These are phyloP conservation scores for Xanthoconium purpureum DNA, from an alignment of 768 basidiomycete species.

Conservation along the genomic window DNA sequence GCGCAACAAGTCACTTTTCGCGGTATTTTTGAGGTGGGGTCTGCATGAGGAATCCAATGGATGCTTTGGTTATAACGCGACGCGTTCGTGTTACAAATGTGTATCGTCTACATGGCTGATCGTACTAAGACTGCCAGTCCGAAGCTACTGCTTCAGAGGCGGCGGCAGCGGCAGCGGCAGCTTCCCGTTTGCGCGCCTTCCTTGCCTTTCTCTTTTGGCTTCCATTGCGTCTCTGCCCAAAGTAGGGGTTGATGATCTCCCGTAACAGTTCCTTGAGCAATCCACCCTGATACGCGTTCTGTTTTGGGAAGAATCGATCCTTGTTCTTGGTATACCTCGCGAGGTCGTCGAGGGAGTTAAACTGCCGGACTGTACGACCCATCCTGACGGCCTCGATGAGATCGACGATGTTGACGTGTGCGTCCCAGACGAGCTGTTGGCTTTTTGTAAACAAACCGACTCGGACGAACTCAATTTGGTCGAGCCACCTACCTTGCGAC, in stretches of 20 bases:
- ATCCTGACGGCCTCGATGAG: conserved; percentile 21
- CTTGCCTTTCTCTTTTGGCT: conserved; percentile 16
- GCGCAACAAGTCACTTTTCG: not conserved
- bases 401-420: conserved; percentile 33
- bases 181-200: conserved; percentile 14
- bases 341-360: conserved; percentile 20
- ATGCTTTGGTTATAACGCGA: too few relatives aligned
- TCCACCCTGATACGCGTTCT: conserved; percentile 27
- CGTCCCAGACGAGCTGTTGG: conserved; percentile 20
- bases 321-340: conserved; percentile 20
- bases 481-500: conserved; percentile 12
- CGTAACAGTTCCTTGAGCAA: conserved; percentile 30
- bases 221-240: conserved; percentile 17
- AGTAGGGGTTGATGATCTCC: conserved; percentile 20
- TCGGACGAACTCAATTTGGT: not conserved
- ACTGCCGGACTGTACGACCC: conserved; percentile 15
- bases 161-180: not conserved
- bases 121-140: not conserved
- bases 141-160: not conserved
- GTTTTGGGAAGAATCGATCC: conserved; percentile 27
- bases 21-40: not conserved
- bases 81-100: not conserved
- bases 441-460: too few relatives aligned
- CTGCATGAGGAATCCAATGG: too few relatives aligned
- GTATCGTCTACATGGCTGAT: conserved; percentile 1